Base-by-base conservation (phyloP, 2,329 filamentous ascomycete genomes). In the Talaromyces verruculosus region DNA sequence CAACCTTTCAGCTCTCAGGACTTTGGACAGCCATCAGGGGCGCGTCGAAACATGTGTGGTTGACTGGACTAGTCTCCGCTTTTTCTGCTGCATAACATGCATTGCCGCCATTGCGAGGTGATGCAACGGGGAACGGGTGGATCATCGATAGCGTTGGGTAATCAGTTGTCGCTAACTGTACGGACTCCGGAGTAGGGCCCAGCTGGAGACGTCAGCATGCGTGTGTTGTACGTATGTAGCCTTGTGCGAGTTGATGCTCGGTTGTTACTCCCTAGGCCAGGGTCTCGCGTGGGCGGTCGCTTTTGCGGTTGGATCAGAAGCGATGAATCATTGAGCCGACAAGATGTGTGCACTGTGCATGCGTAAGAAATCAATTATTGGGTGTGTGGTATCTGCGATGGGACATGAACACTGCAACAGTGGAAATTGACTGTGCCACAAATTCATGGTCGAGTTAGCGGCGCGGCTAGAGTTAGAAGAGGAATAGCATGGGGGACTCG, bases 41-140 rank as follows among this genome's bases (percentile, higher is more conserved):
- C 58, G 57, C 58, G 35, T 61, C 35, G 30, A 43, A 61, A 53
- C 55, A 43, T 55, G 57, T 49, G 47, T 62, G 41, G 43, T 30
- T 37, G 43, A 30, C 33, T 28, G 30, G 57, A 19, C 25, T 30
- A 55, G 59, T 55, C 64, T 57, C 64, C 64, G 59, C 64, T 28
- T 37, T 51, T 51, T 8, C 57, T 51, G 64, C 58, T 55, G 64
- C 64, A 65, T 57, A 62, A 62, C 64, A 65, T 65, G 25, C 47
- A 62, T 45, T 35, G 33, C 33, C 33, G 33, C 33, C 33, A 11
- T 35, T 43, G 30, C 30, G 43, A 51, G 41, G 30, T 65, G 19
- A 60, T 61, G 30, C 55, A 60, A 65, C 37, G 57, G 43, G 47
- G 60, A 61, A 43, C 55, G 58, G 35, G 58, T 62, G 58, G 64